Evolutionary conservation across 495 filamentous ascomycete species (phyloP), one percentile per base, ranked within the genome.

Genomic region (Penicillium verhagenii): DNA sequence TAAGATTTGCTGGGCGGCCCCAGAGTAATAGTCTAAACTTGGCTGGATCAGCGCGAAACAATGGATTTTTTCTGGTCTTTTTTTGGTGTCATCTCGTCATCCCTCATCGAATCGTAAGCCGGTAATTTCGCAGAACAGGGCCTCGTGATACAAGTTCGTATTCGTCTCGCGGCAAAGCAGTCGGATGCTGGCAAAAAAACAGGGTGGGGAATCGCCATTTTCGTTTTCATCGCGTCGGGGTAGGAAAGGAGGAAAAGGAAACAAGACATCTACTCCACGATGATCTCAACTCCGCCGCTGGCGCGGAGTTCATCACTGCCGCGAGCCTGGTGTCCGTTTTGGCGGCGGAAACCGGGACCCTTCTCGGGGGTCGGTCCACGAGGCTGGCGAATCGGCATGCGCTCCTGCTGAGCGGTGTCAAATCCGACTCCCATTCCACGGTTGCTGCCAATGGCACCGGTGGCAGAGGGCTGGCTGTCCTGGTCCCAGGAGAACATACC

Each of bases 391-490:
- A 92, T 84, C 45, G 90, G 89, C 54, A 86, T 81, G 57, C 82
- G 76, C 66, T 85, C 86, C 55, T 85, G 83, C 48, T 80, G 79
- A 56, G 79, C 79, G 51, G 80, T 81, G 56, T 89, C 86, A 69
- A 81, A 85, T 60, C 73, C 75, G 42, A 83, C 78, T 64, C 85
- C 87, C 58, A 79, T 80, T 21, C 89, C 84, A 57, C 92, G 85
- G 67, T 96, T 91, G 70, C 91, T 92, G 56, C 92, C 91, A 64
- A 95, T 96, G 35, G 91, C 83, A 2, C 90, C 91, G 25, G 89
- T 79, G 57, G 69, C 67, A 51, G 72, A 75, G 59, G 68, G 70
- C 73, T 73, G 81, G 63, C 58, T 86, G 74, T 80, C 81, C 78
- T 72, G 80, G 57, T 79, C 85, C 84, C 74, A 84, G 67, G 75